phyloP scores from a whole-genome alignment of 495 filamentous ascomycete genomes.

The Talaromyces adpressus region DNA sequence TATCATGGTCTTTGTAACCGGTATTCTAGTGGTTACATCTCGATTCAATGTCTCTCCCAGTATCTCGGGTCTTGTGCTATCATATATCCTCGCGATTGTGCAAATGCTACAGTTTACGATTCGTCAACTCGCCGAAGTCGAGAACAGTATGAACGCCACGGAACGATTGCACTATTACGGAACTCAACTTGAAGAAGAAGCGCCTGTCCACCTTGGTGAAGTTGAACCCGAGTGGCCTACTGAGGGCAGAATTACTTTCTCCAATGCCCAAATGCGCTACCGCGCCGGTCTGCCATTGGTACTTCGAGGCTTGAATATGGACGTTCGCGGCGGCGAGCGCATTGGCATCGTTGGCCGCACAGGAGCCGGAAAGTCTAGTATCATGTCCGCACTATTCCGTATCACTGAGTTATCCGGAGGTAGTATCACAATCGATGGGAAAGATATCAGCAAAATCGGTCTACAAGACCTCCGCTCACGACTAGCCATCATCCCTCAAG shows the following conservation, averaged over 20 bases:
- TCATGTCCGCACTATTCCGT: slow-evolving; percentile 91
- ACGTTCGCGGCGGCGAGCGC: slow-evolving; percentile 75
- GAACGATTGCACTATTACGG: slow-evolving; percentile 94
- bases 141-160: slow-evolving; percentile 95
- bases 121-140: slow-evolving; percentile 88
- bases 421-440: slow-evolving; percentile 82
- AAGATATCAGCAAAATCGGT: slow-evolving; percentile 79
- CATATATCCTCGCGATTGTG: slow-evolving; percentile 89
- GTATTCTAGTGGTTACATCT: slow-evolving; percentile 87
- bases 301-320: slow-evolving; percentile 68
- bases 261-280: slow-evolving; percentile 88
- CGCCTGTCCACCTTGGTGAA: slow-evolving; percentile 62
- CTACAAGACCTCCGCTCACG: slow-evolving; percentile 81
- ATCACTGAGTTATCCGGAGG: slow-evolving; percentile 78
- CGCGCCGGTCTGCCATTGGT: slow-evolving; percentile 76
- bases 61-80: slow-evolving; percentile 80
- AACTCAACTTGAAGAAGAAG: slow-evolving; percentile 78
- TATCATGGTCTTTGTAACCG: slow-evolving; percentile 73
- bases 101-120: slow-evolving; percentile 95
- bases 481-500: slow-evolving; percentile 92
- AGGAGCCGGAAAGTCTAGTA: slow-evolving; percentile 88
- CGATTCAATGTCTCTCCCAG: slow-evolving; percentile 82
- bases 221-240: slow-evolving; percentile 74
- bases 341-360: slow-evolving; percentile 93
- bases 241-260: slow-evolving; percentile 75